phyloP scores from a whole-genome alignment of 148 eudicot genomes.

The Limonium bicolor region DNA sequence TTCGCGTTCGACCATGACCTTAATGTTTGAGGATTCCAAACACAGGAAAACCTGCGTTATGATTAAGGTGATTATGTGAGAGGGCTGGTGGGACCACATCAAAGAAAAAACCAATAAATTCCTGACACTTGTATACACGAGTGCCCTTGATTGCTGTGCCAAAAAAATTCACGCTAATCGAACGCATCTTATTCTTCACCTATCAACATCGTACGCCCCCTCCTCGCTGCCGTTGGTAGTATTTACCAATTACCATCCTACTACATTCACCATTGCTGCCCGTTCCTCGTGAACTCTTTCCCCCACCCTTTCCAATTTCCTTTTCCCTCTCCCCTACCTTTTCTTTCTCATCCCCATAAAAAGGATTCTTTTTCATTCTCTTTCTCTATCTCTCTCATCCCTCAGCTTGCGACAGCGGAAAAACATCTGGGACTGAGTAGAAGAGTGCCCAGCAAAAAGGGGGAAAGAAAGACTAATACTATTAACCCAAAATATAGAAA shows the following conservation, averaged over 20 bases:
- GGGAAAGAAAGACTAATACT: not conserved
- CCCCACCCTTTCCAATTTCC: slow-evolving; percentile 2
- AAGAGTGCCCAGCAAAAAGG: not conserved
- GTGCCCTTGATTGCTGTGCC: too few species aligned
- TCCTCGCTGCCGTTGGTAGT: not conserved
- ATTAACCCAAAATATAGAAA: too few species aligned
- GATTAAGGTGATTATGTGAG: too few species aligned
- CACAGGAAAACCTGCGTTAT: too few species aligned
- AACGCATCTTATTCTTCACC: not conserved
- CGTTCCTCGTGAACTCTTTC: slow-evolving; percentile 16
- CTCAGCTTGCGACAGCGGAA: not conserved
- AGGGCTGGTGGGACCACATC: too few species aligned
- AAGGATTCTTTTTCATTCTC: not conserved
- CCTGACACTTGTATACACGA: too few species aligned
- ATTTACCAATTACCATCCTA: not conserved
- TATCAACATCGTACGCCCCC: not conserved
- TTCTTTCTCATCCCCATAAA: slow-evolving; percentile 7
- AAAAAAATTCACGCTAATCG: not conserved
- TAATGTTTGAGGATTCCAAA: too few species aligned
- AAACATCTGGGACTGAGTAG: slow-evolving; percentile 3
- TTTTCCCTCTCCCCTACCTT: slow-evolving; percentile 14
- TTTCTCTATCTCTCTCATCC: not conserved
- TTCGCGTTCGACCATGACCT: too few species aligned
- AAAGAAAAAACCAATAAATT: too few species aligned
- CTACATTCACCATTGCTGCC: slow-evolving; percentile 11